These are phyloP conservation scores for Talaromyces sp. DNA, from an alignment of 2,329 filamentous ascomycete species.

Conservation along the genomic window DNA sequence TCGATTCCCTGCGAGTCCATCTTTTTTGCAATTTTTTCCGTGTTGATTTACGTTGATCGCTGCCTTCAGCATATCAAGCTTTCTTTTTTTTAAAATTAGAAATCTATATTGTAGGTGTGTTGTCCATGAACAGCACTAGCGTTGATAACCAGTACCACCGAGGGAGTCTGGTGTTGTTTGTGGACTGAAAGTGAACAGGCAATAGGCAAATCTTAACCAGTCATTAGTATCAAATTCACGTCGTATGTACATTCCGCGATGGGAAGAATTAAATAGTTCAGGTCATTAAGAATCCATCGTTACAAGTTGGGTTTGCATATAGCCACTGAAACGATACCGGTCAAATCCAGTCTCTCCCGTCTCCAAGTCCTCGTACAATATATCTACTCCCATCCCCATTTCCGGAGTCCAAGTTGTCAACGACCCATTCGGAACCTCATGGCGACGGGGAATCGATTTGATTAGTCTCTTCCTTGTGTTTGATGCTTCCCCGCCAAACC, in stretches of 20 bases:
- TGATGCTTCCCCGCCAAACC: not conserved
- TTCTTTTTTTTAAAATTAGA: not conserved
- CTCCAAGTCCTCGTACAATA: slow-evolving; percentile 6
- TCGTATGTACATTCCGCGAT: not conserved
- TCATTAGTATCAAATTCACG: not conserved
- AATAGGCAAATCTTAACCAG: not conserved
- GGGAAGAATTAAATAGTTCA: not conserved
- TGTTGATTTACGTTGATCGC: no score
- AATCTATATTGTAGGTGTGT: not conserved
- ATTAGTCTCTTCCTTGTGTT: not conserved
- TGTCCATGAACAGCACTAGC: no score
- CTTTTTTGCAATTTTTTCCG: not conserved
- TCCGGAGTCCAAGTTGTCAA: not conserved
- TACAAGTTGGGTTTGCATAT: not conserved
- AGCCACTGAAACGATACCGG: not conserved
- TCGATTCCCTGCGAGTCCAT: slow-evolving; percentile 8
- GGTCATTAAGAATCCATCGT: not conserved
- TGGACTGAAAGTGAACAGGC: not conserved
- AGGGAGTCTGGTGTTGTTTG: not conserved
- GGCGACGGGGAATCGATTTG: not conserved
- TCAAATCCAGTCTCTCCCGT: slow-evolving; percentile 5
- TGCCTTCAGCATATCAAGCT: not conserved
- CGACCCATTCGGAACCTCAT: not conserved
- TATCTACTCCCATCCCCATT: slow-evolving; percentile 7
- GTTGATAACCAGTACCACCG: not conserved